A percentile compares a stretch with the other conserved stretches of the same genome.
These are phyloP conservation scores for Hibiscus trionum DNA, from an alignment of 345 rosid species.

Conservation along the genomic window DNA sequence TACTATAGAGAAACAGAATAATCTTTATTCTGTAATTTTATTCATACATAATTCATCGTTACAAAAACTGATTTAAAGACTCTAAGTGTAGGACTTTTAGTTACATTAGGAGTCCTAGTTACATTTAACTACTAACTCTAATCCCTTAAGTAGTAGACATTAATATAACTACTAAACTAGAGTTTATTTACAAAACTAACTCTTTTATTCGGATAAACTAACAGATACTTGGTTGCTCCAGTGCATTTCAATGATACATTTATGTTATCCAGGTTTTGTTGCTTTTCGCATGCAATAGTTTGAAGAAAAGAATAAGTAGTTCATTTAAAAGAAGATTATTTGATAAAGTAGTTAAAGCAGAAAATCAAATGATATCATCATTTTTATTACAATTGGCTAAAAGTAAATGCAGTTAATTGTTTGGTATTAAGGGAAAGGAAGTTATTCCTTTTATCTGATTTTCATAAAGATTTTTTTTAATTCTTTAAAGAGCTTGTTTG, in stretches of 20 bases:
- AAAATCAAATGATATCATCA: neutral
- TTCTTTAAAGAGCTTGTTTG: neutral
- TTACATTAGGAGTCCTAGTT: too few species aligned
- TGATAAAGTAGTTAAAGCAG: neutral
- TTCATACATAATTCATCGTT: too few species aligned
- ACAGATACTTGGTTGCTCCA: neutral
- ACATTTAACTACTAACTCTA: too few species aligned
- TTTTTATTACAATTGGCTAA: neutral
- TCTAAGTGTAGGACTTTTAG: too few species aligned
- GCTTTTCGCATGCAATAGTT: neutral
- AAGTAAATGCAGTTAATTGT: constrained; percentile 6
- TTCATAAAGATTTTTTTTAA: neutral
- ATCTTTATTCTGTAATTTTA: too few species aligned
- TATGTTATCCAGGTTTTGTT: neutral
- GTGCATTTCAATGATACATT: neutral
- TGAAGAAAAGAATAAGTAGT: neutral
- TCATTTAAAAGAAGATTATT: neutral
- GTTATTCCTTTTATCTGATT: neutral
- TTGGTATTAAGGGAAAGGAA: neutral
- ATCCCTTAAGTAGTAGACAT: too few species aligned
- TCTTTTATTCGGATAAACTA: too few species aligned
- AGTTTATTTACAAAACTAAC: too few species aligned
- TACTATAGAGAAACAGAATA: too few species aligned
- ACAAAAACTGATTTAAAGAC: too few species aligned
- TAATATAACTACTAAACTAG: too few species aligned